Evolutionary conservation across 148 eudicot species (phyloP).

Genomic region (Silene uniflora): DNA sequence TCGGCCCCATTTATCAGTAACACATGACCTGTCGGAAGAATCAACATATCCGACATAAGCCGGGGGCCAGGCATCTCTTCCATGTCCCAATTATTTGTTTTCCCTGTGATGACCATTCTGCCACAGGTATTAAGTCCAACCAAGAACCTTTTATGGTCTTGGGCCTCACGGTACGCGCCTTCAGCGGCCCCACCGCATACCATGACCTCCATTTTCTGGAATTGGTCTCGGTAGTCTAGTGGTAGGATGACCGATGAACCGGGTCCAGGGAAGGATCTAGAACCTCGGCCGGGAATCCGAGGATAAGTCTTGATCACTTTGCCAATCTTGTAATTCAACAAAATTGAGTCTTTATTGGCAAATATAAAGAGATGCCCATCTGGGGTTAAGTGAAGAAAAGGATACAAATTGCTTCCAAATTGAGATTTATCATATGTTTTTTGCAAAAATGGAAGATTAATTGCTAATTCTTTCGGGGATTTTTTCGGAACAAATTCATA

Average conservation of each 20-base stretch:
- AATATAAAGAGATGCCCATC: slow-evolving; percentile 57
- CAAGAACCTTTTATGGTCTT: slow-evolving; percentile 23
- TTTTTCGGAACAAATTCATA: slow-evolving; percentile 53
- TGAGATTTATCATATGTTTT: slow-evolving; percentile 29
- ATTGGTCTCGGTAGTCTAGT: slow-evolving; percentile 31
- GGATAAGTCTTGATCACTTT: slow-evolving; percentile 48
- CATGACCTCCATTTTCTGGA: slow-evolving; percentile 49
- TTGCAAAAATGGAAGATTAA: slow-evolving; percentile 41
- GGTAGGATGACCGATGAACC: slow-evolving; percentile 65
- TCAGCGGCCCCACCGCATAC: slow-evolving; percentile 57
- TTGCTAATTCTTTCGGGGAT: not conserved
- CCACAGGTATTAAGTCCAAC: slow-evolving; percentile 25
- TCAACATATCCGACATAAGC: slow-evolving; percentile 50
- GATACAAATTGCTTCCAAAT: slow-evolving; percentile 50
- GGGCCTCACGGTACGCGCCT: slow-evolving; percentile 40
- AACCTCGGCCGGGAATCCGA: slow-evolving; percentile 43
- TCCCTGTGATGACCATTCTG: slow-evolving; percentile 51
- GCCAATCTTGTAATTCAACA: slow-evolving; percentile 38
- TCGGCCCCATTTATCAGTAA: slow-evolving; percentile 53
- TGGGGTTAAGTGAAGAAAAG: slow-evolving; percentile 50
- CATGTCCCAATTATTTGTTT: slow-evolving; percentile 45
- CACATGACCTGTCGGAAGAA: slow-evolving; percentile 53
- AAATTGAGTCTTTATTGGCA: slow-evolving; percentile 57
- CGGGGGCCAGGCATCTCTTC: slow-evolving; percentile 56
- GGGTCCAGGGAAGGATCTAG: slow-evolving; percentile 51